Evolutionary conservation across 2,329 filamentous ascomycete species (phyloP).

Genomic region (Emmonsiellopsis sp.): DNA sequence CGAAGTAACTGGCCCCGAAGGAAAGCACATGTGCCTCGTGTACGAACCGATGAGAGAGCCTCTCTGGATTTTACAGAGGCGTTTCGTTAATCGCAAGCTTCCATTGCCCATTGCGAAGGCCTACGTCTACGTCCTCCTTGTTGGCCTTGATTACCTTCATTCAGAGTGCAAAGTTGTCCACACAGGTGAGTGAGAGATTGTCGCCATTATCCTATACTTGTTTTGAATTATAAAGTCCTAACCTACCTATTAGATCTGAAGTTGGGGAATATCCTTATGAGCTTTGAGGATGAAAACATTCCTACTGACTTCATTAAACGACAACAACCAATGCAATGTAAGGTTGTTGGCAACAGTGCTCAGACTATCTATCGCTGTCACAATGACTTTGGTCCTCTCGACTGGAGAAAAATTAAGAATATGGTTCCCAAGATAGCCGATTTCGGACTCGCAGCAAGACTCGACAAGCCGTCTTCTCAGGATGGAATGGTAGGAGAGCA

Average conservation of each 20-base stretch:
- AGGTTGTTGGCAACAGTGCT: neutral
- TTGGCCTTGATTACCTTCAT: neutral
- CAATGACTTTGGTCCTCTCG: conserved; percentile 20
- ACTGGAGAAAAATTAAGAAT: conserved; percentile 7
- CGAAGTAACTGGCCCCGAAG: neutral
- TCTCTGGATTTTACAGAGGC: neutral
- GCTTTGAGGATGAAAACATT: no score
- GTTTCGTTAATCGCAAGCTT: neutral
- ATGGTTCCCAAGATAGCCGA: conserved; percentile 22
- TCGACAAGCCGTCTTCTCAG: neutral
- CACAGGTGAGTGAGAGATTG: no score
- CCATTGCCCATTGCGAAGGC: neutral
- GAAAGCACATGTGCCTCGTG: neutral
- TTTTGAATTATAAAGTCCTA: no score
- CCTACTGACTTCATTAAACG: no score
- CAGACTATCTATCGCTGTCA: conserved; percentile 20
- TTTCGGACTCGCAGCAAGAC: conserved; percentile 18
- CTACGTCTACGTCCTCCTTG: neutral
- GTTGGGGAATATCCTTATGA: no score
- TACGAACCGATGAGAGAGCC: neutral
- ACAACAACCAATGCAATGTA: no score
- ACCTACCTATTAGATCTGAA: no score
- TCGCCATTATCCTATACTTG: no score
- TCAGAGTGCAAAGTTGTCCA: neutral
- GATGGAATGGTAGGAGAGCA: conserved; percentile 12